Base-by-base conservation (phyloP, 208 protist species). In the Porcisia hertigi region DNA sequence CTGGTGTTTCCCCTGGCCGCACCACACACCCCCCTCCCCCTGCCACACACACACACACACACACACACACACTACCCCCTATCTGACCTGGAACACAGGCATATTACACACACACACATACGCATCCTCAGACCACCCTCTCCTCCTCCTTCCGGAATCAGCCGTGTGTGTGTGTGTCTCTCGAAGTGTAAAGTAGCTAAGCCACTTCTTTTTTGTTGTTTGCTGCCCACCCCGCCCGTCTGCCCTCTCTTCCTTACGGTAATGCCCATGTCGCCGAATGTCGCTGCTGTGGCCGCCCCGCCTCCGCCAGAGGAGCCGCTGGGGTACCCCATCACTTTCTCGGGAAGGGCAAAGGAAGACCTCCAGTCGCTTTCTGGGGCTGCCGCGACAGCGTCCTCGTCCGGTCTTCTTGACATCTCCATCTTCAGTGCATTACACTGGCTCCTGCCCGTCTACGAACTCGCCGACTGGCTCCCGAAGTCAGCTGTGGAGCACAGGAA, bases 371-470 rank as follows among this genome's bases (percentile, higher is more conserved):
- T 20, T 43, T 25, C 65, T 8, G 30, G 65, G 14, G 41, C 53
- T 7, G 73, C 69, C 23, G 55, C 66, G 4, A 65, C 69, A 60
- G 66, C 70, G 8, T 34, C 70, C 11, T 72, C 71, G 16, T 66
- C 77, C 20, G 36, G 71, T 14, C 71, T 81, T 11, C 63, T 77
- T 25, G 70, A 82, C 14, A 80, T 93, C 16, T 79, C 73, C 7
- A 77, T 93, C 52, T 93, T 93, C 71, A 88, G 53, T 30, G 79
- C 85, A 1, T 77, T 91, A 18, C 74, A 82, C 54, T 93, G 86
- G 86, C 77, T 93, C 9, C 65, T 86, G 23, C 86, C 89, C 5
- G 34, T 93, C 25, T 93, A 86, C 62, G 84, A 89, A 41, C 71
- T 91, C 16, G 89, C 86, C 1, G 85, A 78, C 25, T 93, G 85